Base-by-base conservation (phyloP, 2,329 filamentous ascomycete genomes). In the Zymoseptoria pseudotritici region DNA sequence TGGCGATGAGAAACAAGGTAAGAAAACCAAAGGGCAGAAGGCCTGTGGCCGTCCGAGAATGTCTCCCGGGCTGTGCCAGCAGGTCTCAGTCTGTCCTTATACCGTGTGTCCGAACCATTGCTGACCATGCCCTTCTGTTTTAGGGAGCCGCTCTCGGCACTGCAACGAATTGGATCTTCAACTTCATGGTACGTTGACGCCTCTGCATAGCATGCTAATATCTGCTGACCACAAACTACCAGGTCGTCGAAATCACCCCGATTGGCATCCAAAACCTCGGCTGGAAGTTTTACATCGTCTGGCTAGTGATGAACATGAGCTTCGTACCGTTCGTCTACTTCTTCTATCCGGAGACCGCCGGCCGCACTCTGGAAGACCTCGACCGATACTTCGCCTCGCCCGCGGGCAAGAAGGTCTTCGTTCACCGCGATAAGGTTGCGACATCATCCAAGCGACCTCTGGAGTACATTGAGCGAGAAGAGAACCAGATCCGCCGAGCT, bases 131-230 rank as follows among this genome's bases (percentile, higher is more conserved):
- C n/a, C n/a, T n/a, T n/a, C n/a, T n/a, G n/a, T n/a, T n/a, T n/a
- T n/a, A n/a, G n/a, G n/a, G n/a, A 3, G 78, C 79, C 0, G 78
- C 79, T 0, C 59, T 81, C 0, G 79, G 76, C 0, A 81, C 79
- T 4, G 79, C 78, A 0, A 81, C 79, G 0, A 80, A 82, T 54
- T 82, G 79, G 80, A 77, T 79, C 10, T 77, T 75, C 65, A 79
- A 76, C 56, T 79, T 77, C 24, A 53, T 53, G 52, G 61, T 57
- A 51, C 55, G 61, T 53, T 10, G 19, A 4, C 26, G 4, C 24
- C n/a, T 8, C 36, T 42, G 36, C 50, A 51, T 13, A 10, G 11
- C 4, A 20, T 24, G 22, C 50, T 21, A 20, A 51, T 51, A 19
- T 22, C n/a, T 36, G 20, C 42, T 46, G 24, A 19, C 13, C 50